Evolutionary conservation across 2,329 filamentous ascomycete species (phyloP).

Genomic region (Arthroderma sp.): DNA sequence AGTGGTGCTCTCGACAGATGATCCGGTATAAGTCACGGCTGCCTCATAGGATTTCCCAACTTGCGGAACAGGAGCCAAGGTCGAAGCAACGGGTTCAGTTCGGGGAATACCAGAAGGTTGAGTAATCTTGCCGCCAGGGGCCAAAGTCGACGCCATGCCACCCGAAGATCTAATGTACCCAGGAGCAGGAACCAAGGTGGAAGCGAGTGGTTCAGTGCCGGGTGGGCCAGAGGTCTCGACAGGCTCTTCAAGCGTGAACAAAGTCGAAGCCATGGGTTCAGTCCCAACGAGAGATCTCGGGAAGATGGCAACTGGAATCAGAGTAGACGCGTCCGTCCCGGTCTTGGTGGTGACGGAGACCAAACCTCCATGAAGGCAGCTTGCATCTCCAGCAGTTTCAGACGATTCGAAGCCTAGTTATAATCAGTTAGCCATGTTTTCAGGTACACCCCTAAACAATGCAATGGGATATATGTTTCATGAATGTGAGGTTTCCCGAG

Average conservation of each 20-base stretch:
- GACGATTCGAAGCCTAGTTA: conserved; percentile 1
- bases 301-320: background rate
- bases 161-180: background rate
- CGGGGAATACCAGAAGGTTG: background rate
- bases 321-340: background rate
- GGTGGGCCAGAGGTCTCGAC: background rate
- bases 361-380: background rate
- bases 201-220: background rate
- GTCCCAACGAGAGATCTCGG: background rate
- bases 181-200: background rate
- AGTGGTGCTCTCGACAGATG: background rate
- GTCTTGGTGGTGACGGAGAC: background rate
- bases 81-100: background rate
- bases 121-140: background rate
- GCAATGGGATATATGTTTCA: background rate
- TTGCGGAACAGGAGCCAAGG: background rate
- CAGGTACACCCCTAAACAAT: too few species aligned
- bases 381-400: background rate
- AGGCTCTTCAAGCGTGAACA: background rate
- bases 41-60: background rate
- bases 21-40: background rate
- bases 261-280: background rate
- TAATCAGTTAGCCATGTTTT: background rate
- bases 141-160: background rate
- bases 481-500: background rate